Base-by-base conservation (phyloP, 164 flowering plant genomes). In the Magnolia officinalis region DNA sequence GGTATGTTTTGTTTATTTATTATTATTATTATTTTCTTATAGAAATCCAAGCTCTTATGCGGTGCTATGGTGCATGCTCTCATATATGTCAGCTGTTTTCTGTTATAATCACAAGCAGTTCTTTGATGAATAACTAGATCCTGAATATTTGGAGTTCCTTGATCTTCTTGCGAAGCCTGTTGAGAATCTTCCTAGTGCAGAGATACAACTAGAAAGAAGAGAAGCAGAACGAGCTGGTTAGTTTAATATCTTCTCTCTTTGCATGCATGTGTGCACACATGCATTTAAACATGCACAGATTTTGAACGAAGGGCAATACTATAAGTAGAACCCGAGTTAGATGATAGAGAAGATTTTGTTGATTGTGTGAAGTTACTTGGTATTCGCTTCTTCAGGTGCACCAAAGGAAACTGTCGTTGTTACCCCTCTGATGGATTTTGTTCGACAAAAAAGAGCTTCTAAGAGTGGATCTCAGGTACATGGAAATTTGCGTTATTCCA, bases 121-220 rank as follows among this genome's bases (percentile, higher is more conserved):
- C 1, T 51, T 82, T 81, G 73, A 78, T 84, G 80, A 67, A 77
- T 72, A n/a, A 82, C 73, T 86, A 95, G 97, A 95, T 87, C 88
- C 92, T 29, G 95, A 90, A 81, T 95, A 90, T 82, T 71, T 95
- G 86, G 97, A 91, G 83, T 95, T 95, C 81, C 91, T 93, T 80
- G 98, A 95, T 76, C 70, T 77, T 81, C 78, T 95, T 77, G 83
- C 93, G 31, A 95, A 93, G 88, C 98, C 98, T 71, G 89, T 83
- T 63, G 97, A 90, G 86, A 88, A 92, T 86, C 98, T 95, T 87
- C 97, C 98, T 4, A 95, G 98, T 85, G 98, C 97, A 50, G 97
- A 93, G 83, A 83, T 95, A 79, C 97, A 95, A 67, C 81, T 92
- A 87, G 97, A 95, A 81, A 90, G 92, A 81, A 87, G 85, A 82